Percentiles rank a stretch among this genome's conserved stretches.
Conservation (phyloP, 345 rosid genomes). For the Populus nigra region DNA sequence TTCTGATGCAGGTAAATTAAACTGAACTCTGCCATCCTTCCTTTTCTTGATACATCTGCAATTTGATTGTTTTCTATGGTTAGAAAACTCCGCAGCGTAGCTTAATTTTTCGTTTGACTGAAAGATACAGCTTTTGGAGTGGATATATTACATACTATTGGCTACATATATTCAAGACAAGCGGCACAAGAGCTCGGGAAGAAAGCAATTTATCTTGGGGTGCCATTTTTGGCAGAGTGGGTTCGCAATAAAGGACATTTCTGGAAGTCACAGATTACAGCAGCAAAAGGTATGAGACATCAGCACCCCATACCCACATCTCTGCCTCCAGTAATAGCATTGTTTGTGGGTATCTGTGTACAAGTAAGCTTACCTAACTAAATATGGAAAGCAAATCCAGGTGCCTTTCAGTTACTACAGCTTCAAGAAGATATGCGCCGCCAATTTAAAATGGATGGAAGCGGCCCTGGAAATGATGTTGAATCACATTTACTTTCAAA, state of each 20-base stretch:
- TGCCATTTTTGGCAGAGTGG: constrained; percentile 70
- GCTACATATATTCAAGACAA: constrained; percentile 58
- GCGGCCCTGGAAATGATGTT: constrained; percentile 49
- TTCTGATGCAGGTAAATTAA: constrained; percentile 46
- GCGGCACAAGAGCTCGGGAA: constrained; percentile 73
- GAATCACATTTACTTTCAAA: constrained; percentile 70
- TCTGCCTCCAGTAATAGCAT: not conserved
- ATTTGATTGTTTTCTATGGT: not conserved
- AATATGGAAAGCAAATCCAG: constrained; percentile 27
- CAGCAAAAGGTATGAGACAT: constrained; percentile 54
- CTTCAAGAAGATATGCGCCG: constrained; percentile 75
- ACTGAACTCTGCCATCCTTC: not conserved
- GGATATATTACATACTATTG: constrained; percentile 55
- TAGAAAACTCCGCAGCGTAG: not conserved
- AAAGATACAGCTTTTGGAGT: constrained; percentile 50
- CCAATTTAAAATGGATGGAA: constrained; percentile 61
- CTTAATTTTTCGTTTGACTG: not conserved
- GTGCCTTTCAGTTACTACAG: constrained; percentile 86
- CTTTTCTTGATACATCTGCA: not conserved
- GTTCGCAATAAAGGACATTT: constrained; percentile 67
- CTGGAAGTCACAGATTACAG: constrained; percentile 73
- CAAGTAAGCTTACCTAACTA: not conserved
- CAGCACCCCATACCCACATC: not conserved
- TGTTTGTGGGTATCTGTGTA: not conserved
- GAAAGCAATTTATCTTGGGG: constrained; percentile 66